Evolutionary conservation across 73 alveolate genomes (phyloP).

Genomic region (Paramecium bursaria): DNA sequence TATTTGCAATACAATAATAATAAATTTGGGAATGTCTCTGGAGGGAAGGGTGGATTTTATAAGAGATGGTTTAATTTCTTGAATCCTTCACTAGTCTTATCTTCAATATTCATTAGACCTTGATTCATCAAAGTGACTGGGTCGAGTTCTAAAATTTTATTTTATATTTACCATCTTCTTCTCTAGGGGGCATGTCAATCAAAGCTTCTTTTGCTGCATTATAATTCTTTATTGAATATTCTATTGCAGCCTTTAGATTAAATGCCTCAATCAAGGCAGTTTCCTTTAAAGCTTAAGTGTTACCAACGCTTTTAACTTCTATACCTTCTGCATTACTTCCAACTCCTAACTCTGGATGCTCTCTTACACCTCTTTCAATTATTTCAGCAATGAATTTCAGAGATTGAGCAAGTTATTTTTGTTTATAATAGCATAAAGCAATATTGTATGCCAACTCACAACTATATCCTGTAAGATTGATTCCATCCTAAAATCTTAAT

Average conservation of each 20-base stretch:
- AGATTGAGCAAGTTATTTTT: constrained; percentile 93
- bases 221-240: constrained; percentile 93
- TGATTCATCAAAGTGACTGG: constrained; percentile 99
- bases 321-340: constrained; percentile 96
- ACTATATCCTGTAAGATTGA: constrained; percentile 89
- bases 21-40: constrained; percentile 98
- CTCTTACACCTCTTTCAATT: constrained; percentile 98
- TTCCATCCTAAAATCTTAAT: constrained; percentile 91
- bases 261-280: constrained; percentile 99
- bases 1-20: constrained; percentile 98
- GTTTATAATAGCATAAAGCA: constrained; percentile 97
- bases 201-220: constrained; percentile 99
- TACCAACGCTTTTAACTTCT: constrained; percentile 97
- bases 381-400: constrained; percentile 98
- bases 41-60: constrained; percentile 97
- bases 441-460: constrained; percentile 98
- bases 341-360: constrained; percentile 98
- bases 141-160: constrained; percentile 85
- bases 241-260: constrained; percentile 98
- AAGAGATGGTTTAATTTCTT: constrained; percentile 76
- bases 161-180: constrained; percentile 80
- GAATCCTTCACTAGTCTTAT: constrained; percentile 97
- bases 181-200: constrained; percentile 99
- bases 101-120: constrained; percentile 98
- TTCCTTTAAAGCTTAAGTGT: constrained; percentile 95